Base-by-base conservation (phyloP, 192 early-diverging fungal genomes). In the Chytriomyces sp. region DNA sequence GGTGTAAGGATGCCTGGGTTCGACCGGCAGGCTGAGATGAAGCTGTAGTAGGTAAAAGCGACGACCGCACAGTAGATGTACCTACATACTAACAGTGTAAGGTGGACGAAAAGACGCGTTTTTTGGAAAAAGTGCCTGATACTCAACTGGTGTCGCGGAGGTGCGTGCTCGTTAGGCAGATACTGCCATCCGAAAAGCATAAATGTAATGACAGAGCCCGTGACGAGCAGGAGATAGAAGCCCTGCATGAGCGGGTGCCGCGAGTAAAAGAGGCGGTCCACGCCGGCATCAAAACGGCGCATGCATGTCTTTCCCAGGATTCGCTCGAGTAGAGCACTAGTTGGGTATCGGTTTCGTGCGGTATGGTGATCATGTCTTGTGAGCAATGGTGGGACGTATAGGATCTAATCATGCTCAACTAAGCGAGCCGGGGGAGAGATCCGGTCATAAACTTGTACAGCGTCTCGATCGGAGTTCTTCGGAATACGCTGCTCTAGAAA, bases 211-310 rank as follows among this genome's bases (percentile, higher is more conserved):
- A 83, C 55, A 34, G 73, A 72, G 12, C 39, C 76, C 3, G 76
- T 78, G 31, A 84, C 52, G 6, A 84, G 66, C 5, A 60, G 33
- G 6, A 12, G n/a, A 49, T 28, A 4, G 8, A 34, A 6, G 38
- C 79, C 78, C 63, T 80, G 78, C 64, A 80, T 52, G 37, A 80
- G 31, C 22, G 79, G 79, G 56, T 80, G 77, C 36, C 38, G 19
- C 28, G 30, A 7, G 44, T 75, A 61, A 38, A 76, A 52, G 39
- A 80, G 22, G 6, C 34, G 53, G 26, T 38, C 41, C 8, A 22
- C n/a, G 17, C 26, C 34, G 12, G 17, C 26, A 30, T 67, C 71
- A 7, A 74, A 25, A 8, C 38, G 39, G n/a, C 39, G n/a, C 64
- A 39, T 64, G 5, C 44, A 38, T 31, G 68, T 37, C 32, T n/a